Conservation (phyloP, 2,329 filamentous ascomycete genomes). For the Falciphora oryzae region DNA sequence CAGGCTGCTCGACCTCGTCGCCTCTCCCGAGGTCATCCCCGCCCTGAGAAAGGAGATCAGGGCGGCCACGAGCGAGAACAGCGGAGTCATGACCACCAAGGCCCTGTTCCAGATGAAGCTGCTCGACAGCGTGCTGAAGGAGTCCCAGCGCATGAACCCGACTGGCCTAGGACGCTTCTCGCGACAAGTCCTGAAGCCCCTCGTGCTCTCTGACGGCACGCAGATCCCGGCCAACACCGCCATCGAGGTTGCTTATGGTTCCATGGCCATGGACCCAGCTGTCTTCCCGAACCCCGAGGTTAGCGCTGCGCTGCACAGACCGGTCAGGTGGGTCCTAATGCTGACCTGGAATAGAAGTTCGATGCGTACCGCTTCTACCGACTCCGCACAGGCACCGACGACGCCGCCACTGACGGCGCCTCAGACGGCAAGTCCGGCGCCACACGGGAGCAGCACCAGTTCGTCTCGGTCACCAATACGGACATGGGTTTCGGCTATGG, state of each 20-base stretch:
- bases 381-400: slow-evolving; percentile 31
- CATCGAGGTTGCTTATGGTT: slow-evolving; percentile 1
- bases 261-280: neutral
- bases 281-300: slow-evolving; percentile 3
- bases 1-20: slow-evolving; percentile 38
- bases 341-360: too few species aligned
- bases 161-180: slow-evolving; percentile 11
- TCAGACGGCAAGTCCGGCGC: neutral
- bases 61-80: slow-evolving; percentile 27
- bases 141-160: slow-evolving; percentile 29
- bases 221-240: slow-evolving; percentile 33
- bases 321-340: too few species aligned
- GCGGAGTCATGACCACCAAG: slow-evolving; percentile 19
- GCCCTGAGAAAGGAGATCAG: slow-evolving; percentile 46
- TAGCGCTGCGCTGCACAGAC: too few species aligned
- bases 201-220: slow-evolving; percentile 37
- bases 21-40: slow-evolving; percentile 42
- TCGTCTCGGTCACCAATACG: slow-evolving; percentile 31
- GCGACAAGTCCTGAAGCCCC: slow-evolving; percentile 37
- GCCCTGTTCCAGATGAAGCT: slow-evolving; percentile 32
- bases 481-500: slow-evolving; percentile 40
- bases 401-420: slow-evolving; percentile 25
- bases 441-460: slow-evolving; percentile 22
- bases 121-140: slow-evolving; percentile 37
- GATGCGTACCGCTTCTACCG: slow-evolving; percentile 43